Percentiles rank a stretch among this genome's conserved stretches.
Conservation (phyloP, 169 alveolate genomes). For the Pseudocohnilembus persalinus region DNA sequence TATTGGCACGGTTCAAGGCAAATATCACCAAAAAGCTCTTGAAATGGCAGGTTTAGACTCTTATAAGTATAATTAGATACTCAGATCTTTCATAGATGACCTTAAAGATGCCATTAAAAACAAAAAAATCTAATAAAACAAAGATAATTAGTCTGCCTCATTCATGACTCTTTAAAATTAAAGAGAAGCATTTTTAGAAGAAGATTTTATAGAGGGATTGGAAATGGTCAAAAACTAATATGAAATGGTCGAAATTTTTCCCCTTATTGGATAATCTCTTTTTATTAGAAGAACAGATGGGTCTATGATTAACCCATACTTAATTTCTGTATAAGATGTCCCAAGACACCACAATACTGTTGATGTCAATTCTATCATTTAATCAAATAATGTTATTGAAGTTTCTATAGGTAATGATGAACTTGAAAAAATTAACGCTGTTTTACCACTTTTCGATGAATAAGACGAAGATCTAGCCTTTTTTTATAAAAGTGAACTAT, state of each 20-base stretch:
- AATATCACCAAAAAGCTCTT: constrained; percentile 37
- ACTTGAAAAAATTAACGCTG: constrained; percentile 28
- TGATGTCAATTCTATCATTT: constrained; percentile 6
- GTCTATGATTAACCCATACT: constrained; percentile 43
- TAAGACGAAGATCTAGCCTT: constrained; percentile 23
- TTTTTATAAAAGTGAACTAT: constrained; percentile 8
- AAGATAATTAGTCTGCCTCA: constrained; percentile 32
- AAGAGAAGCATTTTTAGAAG: constrained; percentile 25
- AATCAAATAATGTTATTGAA: constrained; percentile 1
- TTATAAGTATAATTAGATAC: too few species aligned
- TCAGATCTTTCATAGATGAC: too few species aligned
- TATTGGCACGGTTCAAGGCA: constrained; percentile 37
- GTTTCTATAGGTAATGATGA: constrained; percentile 29
- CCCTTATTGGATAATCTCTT: constrained; percentile 41
- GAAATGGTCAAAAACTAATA: constrained; percentile 7
- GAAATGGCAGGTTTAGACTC: constrained; percentile 28
- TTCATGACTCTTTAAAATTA: constrained; percentile 29
- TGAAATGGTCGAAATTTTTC: constrained; percentile 25
- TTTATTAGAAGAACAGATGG: constrained; percentile 38
- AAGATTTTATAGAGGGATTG: constrained; percentile 33
- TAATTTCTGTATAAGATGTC: constrained; percentile 10
- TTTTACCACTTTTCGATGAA: constrained; percentile 32
- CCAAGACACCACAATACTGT: constrained; percentile 38
- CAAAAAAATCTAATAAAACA: too few species aligned
- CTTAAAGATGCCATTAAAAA: too few species aligned